A percentile compares a stretch with the other conserved stretches of the same genome.
phyloP scores from a whole-genome alignment of 305 asterid species.

The Solanum chacoense region DNA sequence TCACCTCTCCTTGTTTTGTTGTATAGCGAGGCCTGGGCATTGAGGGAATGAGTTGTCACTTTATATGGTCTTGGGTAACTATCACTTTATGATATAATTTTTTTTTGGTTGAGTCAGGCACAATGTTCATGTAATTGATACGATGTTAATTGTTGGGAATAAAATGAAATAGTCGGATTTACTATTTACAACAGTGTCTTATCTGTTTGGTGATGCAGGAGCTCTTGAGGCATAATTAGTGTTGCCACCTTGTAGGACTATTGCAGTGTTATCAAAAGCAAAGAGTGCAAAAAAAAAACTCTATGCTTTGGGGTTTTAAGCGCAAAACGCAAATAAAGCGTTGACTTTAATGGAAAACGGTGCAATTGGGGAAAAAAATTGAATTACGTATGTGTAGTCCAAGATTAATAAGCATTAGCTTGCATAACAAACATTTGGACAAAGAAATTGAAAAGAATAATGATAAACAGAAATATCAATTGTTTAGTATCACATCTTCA shows the following conservation, averaged over 20 bases:
- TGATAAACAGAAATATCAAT: neutral
- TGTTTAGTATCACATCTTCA: neutral
- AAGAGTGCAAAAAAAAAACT: neutral
- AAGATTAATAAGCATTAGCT: neutral
- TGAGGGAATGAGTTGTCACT: neutral
- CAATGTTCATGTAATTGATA: neutral
- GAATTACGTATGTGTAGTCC: neutral
- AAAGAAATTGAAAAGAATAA: neutral
- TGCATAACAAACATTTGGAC: neutral
- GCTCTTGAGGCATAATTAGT: neutral
- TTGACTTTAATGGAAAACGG: neutral
- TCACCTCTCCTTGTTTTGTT: neutral
- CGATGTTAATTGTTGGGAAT: neutral
- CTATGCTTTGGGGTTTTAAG: neutral
- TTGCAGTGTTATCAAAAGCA: neutral
- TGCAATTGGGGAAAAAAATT: neutral
- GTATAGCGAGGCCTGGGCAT: neutral
- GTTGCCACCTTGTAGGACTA: neutral
- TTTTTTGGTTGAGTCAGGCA: neutral
- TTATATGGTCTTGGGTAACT: neutral
- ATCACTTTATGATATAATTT: neutral
- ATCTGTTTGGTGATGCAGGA: neutral
- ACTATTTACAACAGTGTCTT: neutral
- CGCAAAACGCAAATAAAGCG: neutral
- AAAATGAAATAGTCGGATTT: neutral